Conservation (phyloP, 116 monocot genomes). For the Cymodocea nodosa region DNA sequence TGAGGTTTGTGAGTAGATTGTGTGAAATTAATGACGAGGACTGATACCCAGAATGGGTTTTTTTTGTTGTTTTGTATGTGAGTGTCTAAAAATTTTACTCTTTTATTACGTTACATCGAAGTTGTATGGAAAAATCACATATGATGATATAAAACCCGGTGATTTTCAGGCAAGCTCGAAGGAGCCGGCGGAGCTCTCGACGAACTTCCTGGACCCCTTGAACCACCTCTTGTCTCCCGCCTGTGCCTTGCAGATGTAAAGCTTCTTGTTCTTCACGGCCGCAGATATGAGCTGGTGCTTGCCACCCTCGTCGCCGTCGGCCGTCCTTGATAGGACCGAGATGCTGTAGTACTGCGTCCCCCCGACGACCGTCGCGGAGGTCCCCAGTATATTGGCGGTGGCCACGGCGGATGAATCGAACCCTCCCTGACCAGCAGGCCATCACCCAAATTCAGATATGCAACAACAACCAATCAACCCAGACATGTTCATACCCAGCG, state of each 20-base stretch:
- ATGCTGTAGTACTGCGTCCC: conserved; percentile 73
- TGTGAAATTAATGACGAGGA: no score
- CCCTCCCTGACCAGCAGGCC: conserved; percentile 37
- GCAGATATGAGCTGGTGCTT: conserved; percentile 85
- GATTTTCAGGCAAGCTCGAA: conserved; percentile 59
- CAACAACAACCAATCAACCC: no score
- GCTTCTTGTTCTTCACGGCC: conserved; percentile 64
- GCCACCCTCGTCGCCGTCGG: conserved; percentile 95
- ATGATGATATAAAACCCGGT: no score
- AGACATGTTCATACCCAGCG: no score
- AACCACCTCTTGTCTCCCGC: conserved; percentile 99
- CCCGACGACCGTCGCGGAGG: conserved; percentile 21
- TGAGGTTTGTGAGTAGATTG: no score
- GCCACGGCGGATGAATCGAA: conserved; percentile 73
- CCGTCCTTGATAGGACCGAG: conserved; percentile 81
- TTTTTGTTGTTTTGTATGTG: no score
- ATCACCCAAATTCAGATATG: no score
- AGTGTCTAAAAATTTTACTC: no score
- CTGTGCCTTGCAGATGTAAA: conserved; percentile 96
- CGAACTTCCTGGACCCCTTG: conserved; percentile 85
- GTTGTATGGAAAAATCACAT: no score
- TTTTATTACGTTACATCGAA: no score
- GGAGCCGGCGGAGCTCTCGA: conserved; percentile 56
- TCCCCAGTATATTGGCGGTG: conserved; percentile 65
- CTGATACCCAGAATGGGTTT: no score